Percentiles rank a stretch among this genome's conserved stretches.
Conservation (phyloP, 139 green algal genomes). For the Marvania coccoides region DNA sequence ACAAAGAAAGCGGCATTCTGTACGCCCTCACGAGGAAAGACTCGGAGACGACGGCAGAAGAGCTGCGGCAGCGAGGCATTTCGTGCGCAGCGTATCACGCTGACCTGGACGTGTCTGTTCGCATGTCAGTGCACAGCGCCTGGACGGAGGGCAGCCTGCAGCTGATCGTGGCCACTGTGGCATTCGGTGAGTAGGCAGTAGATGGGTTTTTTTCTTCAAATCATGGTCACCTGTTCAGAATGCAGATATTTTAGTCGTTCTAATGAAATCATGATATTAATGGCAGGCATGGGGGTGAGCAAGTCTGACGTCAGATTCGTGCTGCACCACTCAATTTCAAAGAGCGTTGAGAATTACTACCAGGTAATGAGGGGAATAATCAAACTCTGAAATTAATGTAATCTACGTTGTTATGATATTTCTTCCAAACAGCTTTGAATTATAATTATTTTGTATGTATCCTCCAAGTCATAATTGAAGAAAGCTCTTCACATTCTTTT, state of each 20-base stretch:
- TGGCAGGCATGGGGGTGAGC: slow-evolving; percentile 78
- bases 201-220: too few relatives aligned
- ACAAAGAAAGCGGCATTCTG: slow-evolving; percentile 62
- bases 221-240: too few relatives aligned
- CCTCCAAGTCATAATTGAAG: background rate
- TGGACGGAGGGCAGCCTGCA: slow-evolving; percentile 50
- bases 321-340: slow-evolving; percentile 25
- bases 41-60: slow-evolving; percentile 8
- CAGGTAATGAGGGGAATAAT: too few relatives aligned
- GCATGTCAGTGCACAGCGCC: slow-evolving; percentile 48
- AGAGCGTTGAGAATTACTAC: slow-evolving; percentile 68
- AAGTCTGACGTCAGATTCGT: slow-evolving; percentile 66
- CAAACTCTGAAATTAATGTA: too few relatives aligned
- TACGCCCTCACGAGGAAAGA: slow-evolving; percentile 79
- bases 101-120: slow-evolving; percentile 57
- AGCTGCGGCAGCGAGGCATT: slow-evolving; percentile 50
- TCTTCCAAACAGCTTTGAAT: background rate
- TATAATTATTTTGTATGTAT: background rate
- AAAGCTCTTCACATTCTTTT: too few relatives aligned
- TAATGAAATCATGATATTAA: too few relatives aligned
- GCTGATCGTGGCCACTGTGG: slow-evolving; percentile 76
- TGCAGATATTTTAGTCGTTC: too few relatives aligned
- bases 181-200: too few relatives aligned
- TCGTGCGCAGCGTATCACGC: slow-evolving; percentile 71
- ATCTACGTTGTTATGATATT: background rate